phyloP scores from a whole-genome alignment of 495 filamentous ascomycete genomes.

The Xylaria flabelliformis region DNA sequence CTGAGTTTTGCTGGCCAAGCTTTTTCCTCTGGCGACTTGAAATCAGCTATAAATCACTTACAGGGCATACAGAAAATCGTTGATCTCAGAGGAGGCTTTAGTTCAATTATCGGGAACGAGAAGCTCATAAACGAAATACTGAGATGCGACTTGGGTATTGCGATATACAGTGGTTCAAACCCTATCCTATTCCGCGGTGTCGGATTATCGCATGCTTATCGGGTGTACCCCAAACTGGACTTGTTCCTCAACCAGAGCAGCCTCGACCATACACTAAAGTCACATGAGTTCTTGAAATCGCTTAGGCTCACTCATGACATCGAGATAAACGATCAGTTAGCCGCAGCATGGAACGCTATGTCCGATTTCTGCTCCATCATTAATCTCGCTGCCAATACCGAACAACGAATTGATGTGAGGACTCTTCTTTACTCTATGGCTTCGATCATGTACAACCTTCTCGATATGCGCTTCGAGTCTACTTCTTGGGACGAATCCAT shows the following conservation, averaged over 20 bases:
- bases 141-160: slow-evolving; percentile 45
- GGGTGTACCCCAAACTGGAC: not conserved
- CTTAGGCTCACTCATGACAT: not conserved
- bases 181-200: not conserved
- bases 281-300: not conserved
- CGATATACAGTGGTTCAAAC: slow-evolving; percentile 24
- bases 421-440: slow-evolving; percentile 46
- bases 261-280: not conserved
- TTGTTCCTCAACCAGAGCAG: not conserved
- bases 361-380: slow-evolving; percentile 45
- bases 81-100: slow-evolving; percentile 45
- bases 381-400: slow-evolving; percentile 40
- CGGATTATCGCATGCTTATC: not conserved
- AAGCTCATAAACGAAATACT: slow-evolving; percentile 42
- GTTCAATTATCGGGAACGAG: slow-evolving; percentile 31
- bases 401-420: slow-evolving; percentile 37
- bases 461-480: slow-evolving; percentile 39
- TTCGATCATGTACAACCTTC: slow-evolving; percentile 52
- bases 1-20: slow-evolving; percentile 43
- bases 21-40: slow-evolving; percentile 37
- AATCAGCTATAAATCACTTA: slow-evolving; percentile 45
- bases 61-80: slow-evolving; percentile 47
- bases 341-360: slow-evolving; percentile 43
- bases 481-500: slow-evolving; percentile 44
- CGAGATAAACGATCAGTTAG: slow-evolving; percentile 33